Base-by-base conservation (phyloP, 139 green algal genomes). In the Trebouxia sp. region DNA sequence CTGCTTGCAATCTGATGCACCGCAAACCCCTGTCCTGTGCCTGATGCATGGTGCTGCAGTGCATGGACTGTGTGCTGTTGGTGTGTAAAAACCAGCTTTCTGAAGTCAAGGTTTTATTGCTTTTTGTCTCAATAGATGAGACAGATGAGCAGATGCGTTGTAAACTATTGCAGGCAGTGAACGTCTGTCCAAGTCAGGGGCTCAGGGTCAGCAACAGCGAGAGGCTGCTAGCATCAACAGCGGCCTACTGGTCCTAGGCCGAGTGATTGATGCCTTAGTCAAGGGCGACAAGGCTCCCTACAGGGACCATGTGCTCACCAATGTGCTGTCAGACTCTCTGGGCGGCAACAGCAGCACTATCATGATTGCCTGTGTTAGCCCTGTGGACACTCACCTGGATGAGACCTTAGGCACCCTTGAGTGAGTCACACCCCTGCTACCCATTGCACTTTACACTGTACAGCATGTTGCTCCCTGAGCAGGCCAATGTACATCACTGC, bases 331-430 rank as follows among this genome's bases (percentile, higher is more conserved):
- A 90, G 95, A 98, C 80, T 96, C 91, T 0, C 83, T 98, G 75
- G 95, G 95, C 26, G 95, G 96, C 79, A 98, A 98, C 91, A 90
- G 80, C 79, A 88, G 94, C 28, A 98, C 95, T 8, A 82, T 95
- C 28, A 98, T 98, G 95, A 94, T 98, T 47, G 96, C 95, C 6
- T 98, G 95, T 80, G 93, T 98, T 42, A 93, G 85, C 38, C 95
- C 95, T 1, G 94, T 93, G 0, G 92, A 97, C 80, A 85, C 92
- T 38, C 96, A 97, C 84, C 80, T 94, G 53, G 91, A 96, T 48
- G 95, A 98, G 92, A 94, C 83, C 24, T 82, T 98, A 12, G 95
- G 93, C 86, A 98, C 95, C 14, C 76, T 87, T 47, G 85, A 76
- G 67, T 51, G 35, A 76, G 67, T 56, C 15, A 15, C 48, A 26